phyloP scores from a whole-genome alignment of 2,329 filamentous ascomycete species.

The Fusarium begoniae region DNA sequence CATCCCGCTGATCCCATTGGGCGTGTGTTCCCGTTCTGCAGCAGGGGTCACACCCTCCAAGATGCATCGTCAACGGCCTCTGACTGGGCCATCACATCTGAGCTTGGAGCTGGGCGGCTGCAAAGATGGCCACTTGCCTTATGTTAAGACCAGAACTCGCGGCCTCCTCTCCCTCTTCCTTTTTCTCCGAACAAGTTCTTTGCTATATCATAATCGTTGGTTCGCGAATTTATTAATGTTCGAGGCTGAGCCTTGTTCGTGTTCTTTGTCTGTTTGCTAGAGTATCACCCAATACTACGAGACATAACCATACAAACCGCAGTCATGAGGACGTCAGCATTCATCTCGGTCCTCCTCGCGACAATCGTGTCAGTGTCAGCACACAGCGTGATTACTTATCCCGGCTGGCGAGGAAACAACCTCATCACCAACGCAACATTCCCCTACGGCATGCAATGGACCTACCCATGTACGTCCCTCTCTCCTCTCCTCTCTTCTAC shows the following conservation, averaged over 20 bases:
- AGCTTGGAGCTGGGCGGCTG: constrained; percentile 36
- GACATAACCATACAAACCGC: neutral
- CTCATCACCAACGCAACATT: constrained; percentile 80
- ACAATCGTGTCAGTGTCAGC: constrained; percentile 65
- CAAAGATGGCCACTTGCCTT: constrained; percentile 25
- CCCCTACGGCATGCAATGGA: constrained; percentile 94
- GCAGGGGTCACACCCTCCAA: constrained; percentile 34
- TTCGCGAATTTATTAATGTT: constrained; percentile 19
- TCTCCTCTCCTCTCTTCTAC: neutral
- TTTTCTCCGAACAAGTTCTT: constrained; percentile 13
- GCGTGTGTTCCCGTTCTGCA: constrained; percentile 19
- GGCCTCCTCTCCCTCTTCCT: constrained; percentile 25
- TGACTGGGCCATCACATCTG: constrained; percentile 39
- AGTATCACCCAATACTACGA: neutral
- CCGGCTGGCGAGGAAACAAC: constrained; percentile 88
- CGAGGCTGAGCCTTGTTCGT: constrained; percentile 32
- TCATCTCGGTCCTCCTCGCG: constrained; percentile 55
- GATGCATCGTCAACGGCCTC: constrained; percentile 37
- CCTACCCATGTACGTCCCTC: constrained; percentile 83
- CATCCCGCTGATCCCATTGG: constrained; percentile 30
- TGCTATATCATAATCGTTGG: neutral
- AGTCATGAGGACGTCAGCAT: constrained; percentile 58
- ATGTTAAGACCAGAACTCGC: constrained; percentile 42
- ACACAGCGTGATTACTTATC: constrained; percentile 88
- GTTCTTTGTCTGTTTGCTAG: neutral